phyloP scores from a whole-genome alignment of 1,139 yeast species.

The Meyerozyma athensensis region DNA sequence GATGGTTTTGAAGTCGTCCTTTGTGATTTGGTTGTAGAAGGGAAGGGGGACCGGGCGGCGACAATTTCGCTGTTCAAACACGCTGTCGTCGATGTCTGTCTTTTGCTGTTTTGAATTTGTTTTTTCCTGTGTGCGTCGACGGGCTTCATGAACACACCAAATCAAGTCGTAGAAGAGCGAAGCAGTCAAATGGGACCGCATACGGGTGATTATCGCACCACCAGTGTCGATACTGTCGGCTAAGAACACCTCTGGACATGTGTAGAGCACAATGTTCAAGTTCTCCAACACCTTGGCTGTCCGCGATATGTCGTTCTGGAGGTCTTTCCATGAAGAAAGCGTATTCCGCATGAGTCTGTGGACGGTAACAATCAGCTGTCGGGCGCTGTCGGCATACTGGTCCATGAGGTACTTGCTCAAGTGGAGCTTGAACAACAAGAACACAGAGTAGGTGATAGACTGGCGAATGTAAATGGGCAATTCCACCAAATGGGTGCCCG shows the following conservation, averaged over 20 bases:
- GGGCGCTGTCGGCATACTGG: constrained; percentile 78
- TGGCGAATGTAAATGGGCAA: constrained; percentile 86
- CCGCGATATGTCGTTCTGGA: constrained; percentile 85
- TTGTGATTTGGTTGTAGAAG: constrained; percentile 89
- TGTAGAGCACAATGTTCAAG: constrained; percentile 77
- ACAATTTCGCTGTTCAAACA: constrained; percentile 1
- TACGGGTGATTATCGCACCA: constrained; percentile 71
- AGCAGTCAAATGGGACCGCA: constrained; percentile 91
- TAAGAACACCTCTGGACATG: constrained; percentile 76
- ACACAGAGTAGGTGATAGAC: constrained; percentile 75
- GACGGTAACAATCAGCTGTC: constrained; percentile 91
- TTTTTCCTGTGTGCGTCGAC: constrained; percentile 62
- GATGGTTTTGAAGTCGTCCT: constrained; percentile 81
- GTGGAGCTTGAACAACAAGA: constrained; percentile 76
- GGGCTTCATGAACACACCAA: constrained; percentile 93
- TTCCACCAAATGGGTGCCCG: constrained; percentile 63
- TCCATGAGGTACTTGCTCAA: constrained; percentile 72
- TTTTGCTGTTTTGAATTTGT: constrained; percentile 21
- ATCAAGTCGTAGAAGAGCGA: constrained; percentile 88
- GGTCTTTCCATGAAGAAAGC: constrained; percentile 85
- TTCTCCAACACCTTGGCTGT: constrained; percentile 92
- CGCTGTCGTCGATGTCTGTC: neutral
- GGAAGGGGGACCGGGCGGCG: constrained; percentile 67
- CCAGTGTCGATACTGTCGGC: constrained; percentile 16
- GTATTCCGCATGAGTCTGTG: constrained; percentile 85